Conservation (phyloP, 1,139 yeast species). For the Debaryomyces udenii region DNA sequence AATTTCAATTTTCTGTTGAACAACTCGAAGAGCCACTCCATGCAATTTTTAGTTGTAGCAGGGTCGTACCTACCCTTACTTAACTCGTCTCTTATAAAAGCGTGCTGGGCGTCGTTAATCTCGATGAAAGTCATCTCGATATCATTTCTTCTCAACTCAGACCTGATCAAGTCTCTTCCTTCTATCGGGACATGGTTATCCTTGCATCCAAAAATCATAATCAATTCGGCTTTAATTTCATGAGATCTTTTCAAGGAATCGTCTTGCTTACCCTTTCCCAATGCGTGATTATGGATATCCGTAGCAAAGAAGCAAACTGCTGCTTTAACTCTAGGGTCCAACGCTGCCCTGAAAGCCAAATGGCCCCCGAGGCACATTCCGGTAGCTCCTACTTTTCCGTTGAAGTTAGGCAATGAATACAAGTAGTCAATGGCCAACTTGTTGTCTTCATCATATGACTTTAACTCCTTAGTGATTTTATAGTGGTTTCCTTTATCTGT, state of each 20-base stretch:
- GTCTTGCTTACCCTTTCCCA: constrained; percentile 65
- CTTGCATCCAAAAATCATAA: constrained; percentile 74
- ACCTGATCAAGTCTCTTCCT: constrained; percentile 74
- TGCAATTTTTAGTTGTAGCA: constrained; percentile 68
- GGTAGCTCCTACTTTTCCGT: constrained; percentile 76
- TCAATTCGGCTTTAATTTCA: constrained; percentile 60
- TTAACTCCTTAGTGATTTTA: constrained; percentile 67
- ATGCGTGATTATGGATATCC: constrained; percentile 68
- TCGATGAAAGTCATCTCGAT: constrained; percentile 74
- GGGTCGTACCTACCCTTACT: constrained; percentile 82
- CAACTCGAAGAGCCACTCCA: constrained; percentile 68
- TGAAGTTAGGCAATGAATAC: constrained; percentile 59
- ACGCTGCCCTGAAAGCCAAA: constrained; percentile 71
- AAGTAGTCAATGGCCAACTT: constrained; percentile 66
- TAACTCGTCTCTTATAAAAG: constrained; percentile 76
- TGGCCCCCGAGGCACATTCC: constrained; percentile 92
- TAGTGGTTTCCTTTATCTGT: constrained; percentile 74
- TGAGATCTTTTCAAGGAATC: constrained; percentile 62
- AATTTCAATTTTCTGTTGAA: constrained; percentile 69
- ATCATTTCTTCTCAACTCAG: constrained; percentile 58
- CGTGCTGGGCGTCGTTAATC: constrained; percentile 77
- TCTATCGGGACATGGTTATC: constrained; percentile 82
- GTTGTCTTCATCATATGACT: constrained; percentile 78
- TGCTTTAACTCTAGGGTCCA: constrained; percentile 67
- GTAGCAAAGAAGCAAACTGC: constrained; percentile 81